Conservation (phyloP, 2,329 filamentous ascomycete genomes). For the Sporothrix pseudoabietina region DNA sequence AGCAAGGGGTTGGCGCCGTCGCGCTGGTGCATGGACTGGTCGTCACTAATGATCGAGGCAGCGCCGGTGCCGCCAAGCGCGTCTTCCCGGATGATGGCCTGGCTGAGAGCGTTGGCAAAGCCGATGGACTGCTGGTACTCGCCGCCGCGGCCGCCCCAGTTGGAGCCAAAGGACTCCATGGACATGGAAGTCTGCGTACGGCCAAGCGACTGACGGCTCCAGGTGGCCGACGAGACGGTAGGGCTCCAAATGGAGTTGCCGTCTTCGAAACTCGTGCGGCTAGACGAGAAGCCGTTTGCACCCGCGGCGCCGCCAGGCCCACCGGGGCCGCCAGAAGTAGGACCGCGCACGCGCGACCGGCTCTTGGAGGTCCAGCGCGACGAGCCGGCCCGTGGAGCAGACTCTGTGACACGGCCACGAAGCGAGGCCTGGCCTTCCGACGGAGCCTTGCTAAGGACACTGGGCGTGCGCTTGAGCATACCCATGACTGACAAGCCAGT, state of each 20-base stretch:
- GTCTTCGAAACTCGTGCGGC: conserved; percentile 92
- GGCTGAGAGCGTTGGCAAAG: conserved; percentile 93
- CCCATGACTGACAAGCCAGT: conserved; percentile 72
- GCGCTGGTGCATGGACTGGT: conserved; percentile 43
- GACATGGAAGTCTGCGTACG: conserved; percentile 91
- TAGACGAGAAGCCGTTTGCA: conserved; percentile 81
- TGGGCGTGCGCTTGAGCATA: conserved; percentile 82
- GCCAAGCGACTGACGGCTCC: conserved; percentile 91
- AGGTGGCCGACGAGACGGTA: conserved; percentile 79
- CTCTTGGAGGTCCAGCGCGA: conserved; percentile 84
- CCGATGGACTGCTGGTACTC: conserved; percentile 97
- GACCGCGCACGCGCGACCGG: conserved; percentile 61
- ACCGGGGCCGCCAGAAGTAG: conserved; percentile 51
- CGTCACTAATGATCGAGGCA: conserved; percentile 48
- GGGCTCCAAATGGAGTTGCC: conserved; percentile 89
- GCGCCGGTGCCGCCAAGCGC: conserved; percentile 49
- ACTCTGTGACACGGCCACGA: conserved; percentile 70
- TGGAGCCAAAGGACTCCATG: conserved; percentile 83
- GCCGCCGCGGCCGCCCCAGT: conserved; percentile 60
- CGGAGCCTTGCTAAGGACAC: conserved; percentile 87
- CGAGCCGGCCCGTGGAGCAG: conserved; percentile 49
- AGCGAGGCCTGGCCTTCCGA: conserved; percentile 74
- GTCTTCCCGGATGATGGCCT: conserved; percentile 94
- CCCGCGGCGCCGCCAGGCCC: conserved; percentile 43
- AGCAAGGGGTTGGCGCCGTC: conserved; percentile 61